Base-by-base conservation (phyloP, 129 eudicot species). In the Flaveria trinervia region DNA sequence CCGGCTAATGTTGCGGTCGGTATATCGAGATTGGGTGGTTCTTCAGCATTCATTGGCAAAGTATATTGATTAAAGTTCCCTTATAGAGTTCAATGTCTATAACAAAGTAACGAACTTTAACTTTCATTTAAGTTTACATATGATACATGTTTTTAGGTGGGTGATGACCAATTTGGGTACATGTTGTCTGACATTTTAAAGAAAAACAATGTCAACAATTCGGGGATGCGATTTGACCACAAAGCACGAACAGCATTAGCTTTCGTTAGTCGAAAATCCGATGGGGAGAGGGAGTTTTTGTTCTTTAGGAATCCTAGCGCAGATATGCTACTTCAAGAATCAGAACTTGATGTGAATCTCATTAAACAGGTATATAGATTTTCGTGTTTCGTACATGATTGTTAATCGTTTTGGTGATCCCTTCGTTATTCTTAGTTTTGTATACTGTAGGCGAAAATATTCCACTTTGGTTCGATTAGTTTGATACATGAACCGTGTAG, bases 1-100 rank as follows among this genome's bases (percentile, higher is more conserved):
- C 96, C 97, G 57, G 97, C 97, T 79, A 92, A 92, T 73, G 97
- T 92, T 79, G 97, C 97, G 41, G 97, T 89, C 55, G 88, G 97
- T 51, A 69, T 92, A 44, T 72, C 97, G 66, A 81, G 86, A 70
- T 70, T 92, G 45, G 96, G 97, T 55, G 96, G 93, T 72, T 92
- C 93, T 4, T 82, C 97, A 0, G 96, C 97, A 74, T 92, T 92
- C 79, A 82, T 92, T 17, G 97, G 97, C 39, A 92, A 92, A 88
- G 97, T 62, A 43, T 7, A 23, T 22, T 20, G 28, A 16, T 22
- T 9, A 0, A 52, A 33, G 0, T 2, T 10, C 46, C 6, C 16
- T 5, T 9, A 23, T 25, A 61, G 12, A 11, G 1, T 4, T 1
- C 14, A 61, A 13, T 41, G 26, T 61, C 9, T 61, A 22, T 26